Conservation (phyloP, 1,284 basidiomycete genomes). For the Leccinum holopus region DNA sequence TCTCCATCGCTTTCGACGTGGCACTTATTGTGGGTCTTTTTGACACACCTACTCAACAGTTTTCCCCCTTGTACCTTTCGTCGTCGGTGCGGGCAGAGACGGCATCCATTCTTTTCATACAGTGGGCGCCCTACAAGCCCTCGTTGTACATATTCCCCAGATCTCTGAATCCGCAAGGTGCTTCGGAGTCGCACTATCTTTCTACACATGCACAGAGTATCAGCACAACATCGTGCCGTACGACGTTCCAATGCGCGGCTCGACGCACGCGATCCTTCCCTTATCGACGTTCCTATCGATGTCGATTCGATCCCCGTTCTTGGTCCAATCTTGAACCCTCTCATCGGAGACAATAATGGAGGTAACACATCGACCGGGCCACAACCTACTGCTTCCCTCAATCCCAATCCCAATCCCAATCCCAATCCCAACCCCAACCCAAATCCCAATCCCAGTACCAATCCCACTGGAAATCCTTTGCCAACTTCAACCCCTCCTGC, state of each 20-base stretch:
- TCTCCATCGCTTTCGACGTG: conserved; percentile 9
- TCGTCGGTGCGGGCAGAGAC: conserved; percentile 10
- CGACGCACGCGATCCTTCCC: conserved; percentile 40
- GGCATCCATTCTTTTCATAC: conserved; percentile 24
- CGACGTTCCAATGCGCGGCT: conserved; percentile 20
- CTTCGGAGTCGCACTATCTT: conserved; percentile 8
- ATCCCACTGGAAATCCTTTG: neutral
- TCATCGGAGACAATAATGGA: conserved; percentile 29
- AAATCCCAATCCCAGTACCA: neutral
- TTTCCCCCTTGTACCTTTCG: neutral
- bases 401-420: neutral
- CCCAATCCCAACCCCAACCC: neutral
- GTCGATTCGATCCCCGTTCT: conserved; percentile 38
- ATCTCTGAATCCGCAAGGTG: neutral
- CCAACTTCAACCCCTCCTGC: conserved; percentile 2
- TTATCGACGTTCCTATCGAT: conserved; percentile 41
- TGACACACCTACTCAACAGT: neutral
- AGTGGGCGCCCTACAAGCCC: neutral
- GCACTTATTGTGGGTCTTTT: conserved; percentile 2
- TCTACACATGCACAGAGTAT: conserved; percentile 15
- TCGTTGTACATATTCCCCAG: neutral
- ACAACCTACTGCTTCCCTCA: neutral
- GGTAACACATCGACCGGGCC: neutral
- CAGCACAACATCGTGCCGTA: conserved; percentile 15
- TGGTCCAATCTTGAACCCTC: conserved; percentile 35